Evolutionary conservation across 1,284 basidiomycete species (phyloP), one percentile per base, ranked within the genome.

Genomic region (Trametes sp.): DNA sequence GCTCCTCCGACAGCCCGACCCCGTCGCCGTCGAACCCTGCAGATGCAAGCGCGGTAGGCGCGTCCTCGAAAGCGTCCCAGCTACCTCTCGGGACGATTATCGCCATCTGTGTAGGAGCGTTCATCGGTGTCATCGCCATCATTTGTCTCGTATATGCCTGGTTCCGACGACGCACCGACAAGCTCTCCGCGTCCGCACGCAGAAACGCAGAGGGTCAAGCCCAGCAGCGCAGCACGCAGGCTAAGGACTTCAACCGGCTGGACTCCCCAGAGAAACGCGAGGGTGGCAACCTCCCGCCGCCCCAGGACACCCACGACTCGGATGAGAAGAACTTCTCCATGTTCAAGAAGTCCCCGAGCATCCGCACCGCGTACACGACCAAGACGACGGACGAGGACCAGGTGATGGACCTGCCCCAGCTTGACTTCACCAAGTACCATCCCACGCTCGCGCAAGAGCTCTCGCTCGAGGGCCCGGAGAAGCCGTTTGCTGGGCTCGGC

Each of bases 281-380:
- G 13, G 45, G 45, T 54, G 70, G 71, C 33, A 67, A 61, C 24
- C 53, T 54, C 57, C 61, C 66, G 36, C 66, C 64, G 13, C 36
- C 64, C 63, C 62, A 66, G 59, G 67, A 60, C 5, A 54, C 69
- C 48, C 58, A 59, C 26, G 72, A 72, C 33, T 59, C 59, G 49
- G 73, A 73, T 62, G 74, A 74, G 63, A 75, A 74, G 71, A 73
- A 74, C 65, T 73, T 75, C 59, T 61, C 66, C 53, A 86, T 91
- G 87, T 90, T 90, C 79, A 85, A 88, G 74, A 90, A 88, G 70
- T 81, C 79, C 4, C 81, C 82, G 4, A 87, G 85, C 68, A 74
- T 84, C 54, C 81, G 82, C 62, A 84, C 86, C 4, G 79, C 78
- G 1, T 75, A 73, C 7, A 67, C 66, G 24, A 73, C 74, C 49